Conservation (phyloP, 2,329 filamentous ascomycete species). For the Calonectria multiphialidica region DNA sequence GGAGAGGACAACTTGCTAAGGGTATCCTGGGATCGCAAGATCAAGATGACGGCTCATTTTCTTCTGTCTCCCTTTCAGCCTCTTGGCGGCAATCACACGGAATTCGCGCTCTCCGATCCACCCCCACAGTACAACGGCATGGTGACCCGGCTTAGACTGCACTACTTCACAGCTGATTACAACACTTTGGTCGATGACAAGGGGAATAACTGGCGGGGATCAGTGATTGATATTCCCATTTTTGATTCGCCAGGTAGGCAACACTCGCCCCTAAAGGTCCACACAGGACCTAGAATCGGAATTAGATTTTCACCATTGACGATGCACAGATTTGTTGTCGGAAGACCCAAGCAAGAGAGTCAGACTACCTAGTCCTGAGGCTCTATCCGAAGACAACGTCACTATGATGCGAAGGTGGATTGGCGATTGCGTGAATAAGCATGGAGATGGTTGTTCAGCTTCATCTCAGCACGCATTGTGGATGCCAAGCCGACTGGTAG, state of each 20-base stretch:
- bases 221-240: background rate
- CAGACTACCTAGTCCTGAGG: background rate
- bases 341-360: background rate
- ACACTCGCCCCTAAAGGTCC: fast-evolving
- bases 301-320: background rate
- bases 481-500: background rate
- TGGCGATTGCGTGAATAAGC: background rate
- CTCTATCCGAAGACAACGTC: background rate
- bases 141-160: background rate
- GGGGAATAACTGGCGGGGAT: background rate
- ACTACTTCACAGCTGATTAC: background rate
- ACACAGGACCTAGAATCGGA: background rate
- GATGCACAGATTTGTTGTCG: background rate
- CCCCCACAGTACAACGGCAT: background rate
- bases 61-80: background rate
- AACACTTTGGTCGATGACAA: background rate
- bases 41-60: background rate
- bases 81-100: background rate
- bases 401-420: background rate
- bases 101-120: background rate
- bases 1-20: background rate
- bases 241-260: background rate
- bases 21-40: background rate
- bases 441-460: background rate
- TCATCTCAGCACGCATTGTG: background rate